A percentile compares a stretch with the other conserved stretches of the same genome.
These are phyloP conservation scores for Blechomonas ayalai DNA, from an alignment of 208 protist genomes.

Conservation along the genomic window DNA sequence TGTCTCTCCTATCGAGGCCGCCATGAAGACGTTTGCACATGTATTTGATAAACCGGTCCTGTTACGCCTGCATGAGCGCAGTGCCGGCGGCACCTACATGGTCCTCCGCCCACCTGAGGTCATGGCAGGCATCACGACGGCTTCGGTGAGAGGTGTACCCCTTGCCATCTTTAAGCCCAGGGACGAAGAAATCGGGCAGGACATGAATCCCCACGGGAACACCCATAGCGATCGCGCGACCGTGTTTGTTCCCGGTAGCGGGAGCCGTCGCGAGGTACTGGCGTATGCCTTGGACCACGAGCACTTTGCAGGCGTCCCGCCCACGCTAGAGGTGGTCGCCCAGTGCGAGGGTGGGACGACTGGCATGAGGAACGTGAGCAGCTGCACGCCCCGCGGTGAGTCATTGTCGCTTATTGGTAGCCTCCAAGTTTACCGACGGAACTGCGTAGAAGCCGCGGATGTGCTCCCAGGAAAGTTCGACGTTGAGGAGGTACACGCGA, in stretches of 20 bases:
- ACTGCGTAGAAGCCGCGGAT: slow-evolving; percentile 47
- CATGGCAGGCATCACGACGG: no score
- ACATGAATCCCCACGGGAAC: slow-evolving; percentile 49
- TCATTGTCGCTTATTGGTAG: slow-evolving; percentile 45
- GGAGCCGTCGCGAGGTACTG: slow-evolving; percentile 56
- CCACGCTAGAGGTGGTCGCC: slow-evolving; percentile 43
- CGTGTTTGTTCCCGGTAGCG: slow-evolving; percentile 49
- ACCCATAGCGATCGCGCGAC: slow-evolving; percentile 23
- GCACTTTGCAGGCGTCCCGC: slow-evolving; percentile 50
- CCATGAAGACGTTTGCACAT: neutral
- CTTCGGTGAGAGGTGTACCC: neutral
- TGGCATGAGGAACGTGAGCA: slow-evolving; percentile 1
- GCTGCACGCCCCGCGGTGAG: no score
- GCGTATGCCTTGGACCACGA: slow-evolving; percentile 61
- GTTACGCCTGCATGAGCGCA: slow-evolving; percentile 36
- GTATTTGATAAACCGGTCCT: slow-evolving; percentile 1
- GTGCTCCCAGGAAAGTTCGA: slow-evolving; percentile 45
- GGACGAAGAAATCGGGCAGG: slow-evolving; percentile 54
- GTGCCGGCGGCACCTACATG: slow-evolving; percentile 70
- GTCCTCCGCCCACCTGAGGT: no score
- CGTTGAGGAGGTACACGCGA: slow-evolving; percentile 50
- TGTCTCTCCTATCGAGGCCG: neutral
- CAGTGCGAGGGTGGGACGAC: no score
- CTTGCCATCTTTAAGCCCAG: slow-evolving; percentile 61
- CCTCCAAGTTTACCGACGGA: slow-evolving; percentile 46